Conservation (phyloP, 2,329 filamentous ascomycete species). For the Paraphoma sp. region DNA sequence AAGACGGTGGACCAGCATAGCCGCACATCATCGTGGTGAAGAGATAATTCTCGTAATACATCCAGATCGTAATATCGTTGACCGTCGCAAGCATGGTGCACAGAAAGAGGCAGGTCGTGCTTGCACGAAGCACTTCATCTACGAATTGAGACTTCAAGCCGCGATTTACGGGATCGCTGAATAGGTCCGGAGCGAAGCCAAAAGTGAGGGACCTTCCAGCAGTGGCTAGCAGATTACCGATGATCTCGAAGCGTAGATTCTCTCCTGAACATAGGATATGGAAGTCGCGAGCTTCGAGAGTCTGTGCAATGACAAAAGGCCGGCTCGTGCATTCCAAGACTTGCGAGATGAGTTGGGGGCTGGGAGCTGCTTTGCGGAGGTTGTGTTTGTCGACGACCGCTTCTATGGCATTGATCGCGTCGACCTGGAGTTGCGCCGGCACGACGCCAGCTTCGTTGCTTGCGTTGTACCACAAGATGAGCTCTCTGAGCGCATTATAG, state of each 20-base stretch:
- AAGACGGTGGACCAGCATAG: slow-evolving; percentile 42
- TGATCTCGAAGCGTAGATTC: slow-evolving; percentile 48
- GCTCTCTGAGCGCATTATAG: slow-evolving; percentile 30
- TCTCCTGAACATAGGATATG: slow-evolving; percentile 47
- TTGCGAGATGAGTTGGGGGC: slow-evolving; percentile 28
- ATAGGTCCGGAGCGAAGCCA: slow-evolving; percentile 27
- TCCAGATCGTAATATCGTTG: slow-evolving; percentile 48
- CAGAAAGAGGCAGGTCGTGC: slow-evolving; percentile 47
- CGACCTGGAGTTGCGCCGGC: slow-evolving; percentile 43
- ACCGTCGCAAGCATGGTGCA: slow-evolving; percentile 47
- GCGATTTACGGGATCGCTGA: slow-evolving; percentile 23
- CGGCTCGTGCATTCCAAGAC: slow-evolving; percentile 37
- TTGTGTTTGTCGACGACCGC: slow-evolving; percentile 41
- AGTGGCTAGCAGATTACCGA: slow-evolving; percentile 47
- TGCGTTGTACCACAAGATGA: slow-evolving; percentile 31
- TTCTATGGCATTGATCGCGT: slow-evolving; percentile 39
- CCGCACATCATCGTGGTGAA: slow-evolving; percentile 47
- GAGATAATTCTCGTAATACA: slow-evolving; percentile 45
- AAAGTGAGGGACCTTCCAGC: slow-evolving; percentile 44
- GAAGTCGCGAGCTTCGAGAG: slow-evolving; percentile 43
- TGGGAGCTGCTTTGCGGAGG: slow-evolving; percentile 29
- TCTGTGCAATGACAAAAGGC: slow-evolving; percentile 31
- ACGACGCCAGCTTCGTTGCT: slow-evolving; percentile 44
- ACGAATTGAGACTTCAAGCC: slow-evolving; percentile 27
- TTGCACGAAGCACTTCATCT: slow-evolving; percentile 42